A percentile compares a stretch with the other conserved stretches of the same genome.
Evolutionary conservation across 2,329 filamentous ascomycete species (phyloP).

Genomic region (Fusarium mangiferae): DNA sequence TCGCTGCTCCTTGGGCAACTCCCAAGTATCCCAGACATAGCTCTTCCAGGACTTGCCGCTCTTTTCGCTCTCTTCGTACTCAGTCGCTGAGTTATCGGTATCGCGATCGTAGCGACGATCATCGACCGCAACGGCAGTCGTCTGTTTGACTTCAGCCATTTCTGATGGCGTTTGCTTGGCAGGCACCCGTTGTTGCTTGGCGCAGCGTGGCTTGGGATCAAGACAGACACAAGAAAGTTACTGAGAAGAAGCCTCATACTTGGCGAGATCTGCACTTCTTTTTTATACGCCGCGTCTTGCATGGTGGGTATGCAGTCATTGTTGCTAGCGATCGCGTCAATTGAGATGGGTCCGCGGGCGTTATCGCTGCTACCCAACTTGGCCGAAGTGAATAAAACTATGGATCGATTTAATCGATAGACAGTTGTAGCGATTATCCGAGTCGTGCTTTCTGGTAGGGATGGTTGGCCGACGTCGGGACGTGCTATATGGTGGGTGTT

Average conservation of each 20-base stretch:
- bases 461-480: slow-evolving; percentile 3
- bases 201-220: neutral
- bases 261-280: neutral
- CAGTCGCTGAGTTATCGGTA: neutral
- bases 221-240: neutral
- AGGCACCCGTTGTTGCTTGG: neutral
- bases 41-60: slow-evolving; percentile 47
- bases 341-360: neutral
- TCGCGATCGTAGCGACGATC: neutral
- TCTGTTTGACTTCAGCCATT: slow-evolving; percentile 12
- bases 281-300: neutral
- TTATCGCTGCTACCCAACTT: neutral
- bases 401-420: neutral
- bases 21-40: slow-evolving; percentile 52
- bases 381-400: neutral
- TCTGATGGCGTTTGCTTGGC: neutral
- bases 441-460: neutral
- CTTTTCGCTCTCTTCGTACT: neutral
- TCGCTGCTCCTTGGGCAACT: slow-evolving; percentile 47
- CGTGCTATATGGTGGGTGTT: slow-evolving; percentile 1
- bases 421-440: neutral
- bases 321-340: slow-evolving; percentile 36
- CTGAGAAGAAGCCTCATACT: no score
- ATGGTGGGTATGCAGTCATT: slow-evolving; percentile 28
- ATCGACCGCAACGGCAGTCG: neutral